Evolutionary conservation across 2,329 filamentous ascomycete genomes (phyloP), one percentile per base, ranked within the genome.

Genomic region (Elsinoe arachidis): DNA sequence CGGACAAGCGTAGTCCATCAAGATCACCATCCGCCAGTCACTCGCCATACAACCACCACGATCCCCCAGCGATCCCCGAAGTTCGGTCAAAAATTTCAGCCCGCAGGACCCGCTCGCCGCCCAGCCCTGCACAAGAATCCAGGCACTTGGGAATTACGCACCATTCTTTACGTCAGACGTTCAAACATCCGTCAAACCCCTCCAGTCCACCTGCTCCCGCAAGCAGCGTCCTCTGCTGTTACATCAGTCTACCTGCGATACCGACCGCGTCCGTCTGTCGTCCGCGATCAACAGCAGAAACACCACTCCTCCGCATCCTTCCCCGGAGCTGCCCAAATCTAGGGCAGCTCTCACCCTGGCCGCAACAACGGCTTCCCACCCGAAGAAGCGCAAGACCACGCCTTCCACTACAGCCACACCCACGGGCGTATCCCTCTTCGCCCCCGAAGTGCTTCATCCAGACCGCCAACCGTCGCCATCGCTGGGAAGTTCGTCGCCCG

Each of bases 331-430:
- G 59, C 57, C 59, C 41, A 46, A 52, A 51, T n/a, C 26, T 51
- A 26, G 55, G 61, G 61, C 59, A 61, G 61, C 59, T 61, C 59
- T 61, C 59, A 38, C 57, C 43, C 49, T 30, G 26, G 44, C 44
- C 59, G 44, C 46, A 61, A 63, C 58, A 37, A 63, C 61, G 61
- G 61, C 61, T 55, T 62, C 61, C 57, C 68, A 47, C 41, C 59
- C 64, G 62, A 76, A 76, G 71, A 76, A 76, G 69, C 73, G 74
- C 62, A 76, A 73, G 72, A 71, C 73, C 61, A 71, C 67, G 19
- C 49, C 19, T 19, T 53, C 49, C 49, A 39, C 33, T 9, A 35
- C 49, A 17, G 33, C 11, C 26, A 15, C 9, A 35, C 41, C 41
- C 21, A 33, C 30, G 15, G 34, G 11, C 35, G 17, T 17, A 15